These are phyloP conservation scores for Colletotrichum kahawae DNA, from an alignment of 2,329 filamentous ascomycete genomes.

Conservation along the genomic window DNA sequence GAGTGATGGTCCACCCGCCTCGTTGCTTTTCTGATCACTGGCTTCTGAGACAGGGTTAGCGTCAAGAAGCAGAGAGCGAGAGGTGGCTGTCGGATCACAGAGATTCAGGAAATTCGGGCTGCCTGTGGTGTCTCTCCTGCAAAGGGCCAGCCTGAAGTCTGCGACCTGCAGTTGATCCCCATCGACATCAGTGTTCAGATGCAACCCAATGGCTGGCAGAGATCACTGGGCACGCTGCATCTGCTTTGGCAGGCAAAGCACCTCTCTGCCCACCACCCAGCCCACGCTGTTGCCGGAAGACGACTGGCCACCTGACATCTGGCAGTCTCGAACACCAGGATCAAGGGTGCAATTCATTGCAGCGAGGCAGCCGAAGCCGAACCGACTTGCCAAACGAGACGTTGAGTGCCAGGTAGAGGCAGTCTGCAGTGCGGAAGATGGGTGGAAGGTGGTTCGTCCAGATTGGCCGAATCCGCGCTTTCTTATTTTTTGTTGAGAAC, in stretches of 20 bases:
- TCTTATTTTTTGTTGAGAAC: constrained; percentile 20
- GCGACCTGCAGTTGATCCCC: constrained; percentile 6
- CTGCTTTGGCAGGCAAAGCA: background rate
- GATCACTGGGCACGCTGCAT: background rate
- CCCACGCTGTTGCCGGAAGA: background rate
- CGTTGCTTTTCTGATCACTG: constrained; percentile 20
- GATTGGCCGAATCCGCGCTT: background rate
- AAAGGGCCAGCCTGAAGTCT: constrained; percentile 4
- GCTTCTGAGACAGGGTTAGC: constrained; percentile 22
- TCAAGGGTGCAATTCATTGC: constrained; percentile 4
- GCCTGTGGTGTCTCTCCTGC: constrained; percentile 15
- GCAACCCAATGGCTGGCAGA: background rate
- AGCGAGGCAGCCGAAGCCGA: background rate
- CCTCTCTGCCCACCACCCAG: background rate
- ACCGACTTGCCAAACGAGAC: background rate
- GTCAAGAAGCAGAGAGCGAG: constrained; percentile 6
- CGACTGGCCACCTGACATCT: background rate
- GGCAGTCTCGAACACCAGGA: background rate
- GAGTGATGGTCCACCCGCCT: constrained; percentile 17
- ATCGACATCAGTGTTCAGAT: background rate
- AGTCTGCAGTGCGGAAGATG: background rate
- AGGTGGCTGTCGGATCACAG: background rate
- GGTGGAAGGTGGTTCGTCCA: background rate
- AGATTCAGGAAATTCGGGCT: constrained; percentile 9
- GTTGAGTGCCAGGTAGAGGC: background rate